A percentile compares a stretch with the other conserved stretches of the same genome.
These are phyloP conservation scores for Trichoderma sp. DNA, from an alignment of 2,329 filamentous ascomycete species.

Conservation along the genomic window DNA sequence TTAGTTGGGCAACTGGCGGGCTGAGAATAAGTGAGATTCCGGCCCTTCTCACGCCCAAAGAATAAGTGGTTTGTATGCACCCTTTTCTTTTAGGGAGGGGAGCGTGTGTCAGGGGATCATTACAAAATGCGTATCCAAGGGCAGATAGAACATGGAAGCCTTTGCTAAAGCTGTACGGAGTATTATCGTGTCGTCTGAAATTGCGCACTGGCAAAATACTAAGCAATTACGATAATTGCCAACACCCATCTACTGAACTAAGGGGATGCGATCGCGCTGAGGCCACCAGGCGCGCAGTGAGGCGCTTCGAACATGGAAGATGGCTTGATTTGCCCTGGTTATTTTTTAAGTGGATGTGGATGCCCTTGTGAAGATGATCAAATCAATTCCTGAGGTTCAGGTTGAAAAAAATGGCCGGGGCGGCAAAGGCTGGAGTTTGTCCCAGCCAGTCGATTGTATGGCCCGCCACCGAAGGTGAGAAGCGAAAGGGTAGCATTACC, in stretches of 20 bases:
- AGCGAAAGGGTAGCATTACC: neutral
- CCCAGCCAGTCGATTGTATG: constrained; percentile 3
- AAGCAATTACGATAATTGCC: neutral
- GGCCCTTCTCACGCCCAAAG: neutral
- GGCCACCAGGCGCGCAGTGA: constrained; percentile 12
- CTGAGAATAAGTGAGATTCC: neutral
- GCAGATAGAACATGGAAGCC: neutral
- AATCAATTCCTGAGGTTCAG: neutral
- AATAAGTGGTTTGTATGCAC: neutral
- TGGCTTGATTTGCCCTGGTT: neutral
- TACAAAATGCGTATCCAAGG: neutral
- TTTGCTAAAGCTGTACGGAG: neutral
- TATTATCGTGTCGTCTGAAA: neutral
- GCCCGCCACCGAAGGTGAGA: neutral
- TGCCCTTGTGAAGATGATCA: neutral
- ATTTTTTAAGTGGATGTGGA: neutral
- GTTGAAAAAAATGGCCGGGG: neutral
- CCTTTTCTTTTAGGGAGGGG: neutral
- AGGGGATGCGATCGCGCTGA: constrained; percentile 14
- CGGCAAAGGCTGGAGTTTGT: neutral
- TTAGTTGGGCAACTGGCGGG: neutral
- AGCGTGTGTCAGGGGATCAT: neutral
- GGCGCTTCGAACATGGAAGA: neutral
- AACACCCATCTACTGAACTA: neutral
- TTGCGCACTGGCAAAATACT: neutral